A percentile compares a stretch with the other conserved stretches of the same genome.
These are phyloP conservation scores for Metschnikowia proteae DNA, from an alignment of 805 yeast genomes.

Conservation along the genomic window DNA sequence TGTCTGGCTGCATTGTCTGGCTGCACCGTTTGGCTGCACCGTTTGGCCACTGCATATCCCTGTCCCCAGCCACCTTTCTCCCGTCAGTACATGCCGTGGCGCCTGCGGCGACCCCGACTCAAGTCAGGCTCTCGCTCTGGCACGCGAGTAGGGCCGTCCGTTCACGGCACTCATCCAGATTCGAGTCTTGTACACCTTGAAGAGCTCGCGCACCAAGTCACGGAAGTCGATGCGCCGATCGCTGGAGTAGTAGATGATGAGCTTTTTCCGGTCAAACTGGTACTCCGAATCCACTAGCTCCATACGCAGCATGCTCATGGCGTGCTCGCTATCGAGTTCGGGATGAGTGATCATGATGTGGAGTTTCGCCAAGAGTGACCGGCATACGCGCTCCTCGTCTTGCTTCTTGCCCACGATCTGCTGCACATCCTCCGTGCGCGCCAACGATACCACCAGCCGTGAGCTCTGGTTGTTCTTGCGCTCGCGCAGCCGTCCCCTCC, in stretches of 20 bases:
- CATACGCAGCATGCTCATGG: constrained; percentile 41
- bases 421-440: constrained; percentile 56
- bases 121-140: not conserved
- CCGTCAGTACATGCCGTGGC: no score
- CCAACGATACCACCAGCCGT: constrained; percentile 61
- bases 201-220: constrained; percentile 66
- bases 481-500: not conserved
- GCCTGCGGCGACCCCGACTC: not conserved
- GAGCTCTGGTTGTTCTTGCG: constrained; percentile 45
- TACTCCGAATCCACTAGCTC: constrained; percentile 72
- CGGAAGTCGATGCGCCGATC: constrained; percentile 69
- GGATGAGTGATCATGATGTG: not conserved
- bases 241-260: constrained; percentile 56
- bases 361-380: constrained; percentile 43
- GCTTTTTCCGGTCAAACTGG: constrained; percentile 76
- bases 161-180: constrained; percentile 79
- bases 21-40: no score
- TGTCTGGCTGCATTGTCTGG: no score
- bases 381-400: constrained; percentile 65
- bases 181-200: constrained; percentile 72
- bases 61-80: no score
- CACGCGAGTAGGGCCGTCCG: constrained; percentile 31
- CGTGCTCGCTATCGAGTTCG: constrained; percentile 2
- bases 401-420: constrained; percentile 55
- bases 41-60: no score